A percentile compares a stretch with the other conserved stretches of the same genome.
These are phyloP conservation scores for Solanum piurae DNA, from an alignment of 257 asterid species.

Conservation along the genomic window DNA sequence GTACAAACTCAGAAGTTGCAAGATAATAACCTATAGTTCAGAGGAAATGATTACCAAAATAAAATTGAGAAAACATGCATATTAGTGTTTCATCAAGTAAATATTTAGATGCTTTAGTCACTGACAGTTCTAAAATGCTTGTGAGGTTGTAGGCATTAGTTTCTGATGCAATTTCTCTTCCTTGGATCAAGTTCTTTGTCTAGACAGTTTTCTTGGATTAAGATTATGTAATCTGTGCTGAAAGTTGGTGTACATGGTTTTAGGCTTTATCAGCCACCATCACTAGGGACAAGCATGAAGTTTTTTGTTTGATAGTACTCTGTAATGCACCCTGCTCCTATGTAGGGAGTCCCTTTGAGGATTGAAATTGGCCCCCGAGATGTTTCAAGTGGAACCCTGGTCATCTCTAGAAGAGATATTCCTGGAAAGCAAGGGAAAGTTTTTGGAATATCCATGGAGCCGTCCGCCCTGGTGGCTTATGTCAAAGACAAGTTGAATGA, in stretches of 20 bases:
- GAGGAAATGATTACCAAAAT: background rate
- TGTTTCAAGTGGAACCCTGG: slow-evolving; percentile 68
- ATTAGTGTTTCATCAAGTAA: background rate
- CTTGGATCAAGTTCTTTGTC: background rate
- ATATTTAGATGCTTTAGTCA: background rate
- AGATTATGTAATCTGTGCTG: background rate
- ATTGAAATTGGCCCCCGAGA: slow-evolving; percentile 97
- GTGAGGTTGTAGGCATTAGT: background rate
- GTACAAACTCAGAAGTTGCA: background rate
- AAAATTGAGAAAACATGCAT: background rate
- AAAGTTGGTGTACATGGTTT: background rate
- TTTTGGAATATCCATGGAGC: slow-evolving; percentile 86
- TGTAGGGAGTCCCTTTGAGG: slow-evolving; percentile 92
- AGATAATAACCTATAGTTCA: background rate
- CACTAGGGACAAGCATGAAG: background rate
- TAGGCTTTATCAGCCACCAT: background rate
- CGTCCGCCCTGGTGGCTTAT: slow-evolving; percentile 59
- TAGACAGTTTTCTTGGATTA: background rate
- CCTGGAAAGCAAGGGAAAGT: slow-evolving; percentile 96
- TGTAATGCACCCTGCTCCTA: slow-evolving; percentile 9
- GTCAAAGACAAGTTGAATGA: slow-evolving; percentile 58
- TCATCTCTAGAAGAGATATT: slow-evolving; percentile 82
- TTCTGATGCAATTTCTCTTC: background rate
- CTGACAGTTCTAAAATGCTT: background rate
- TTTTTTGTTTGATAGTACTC: background rate